Evolutionary conservation across 257 asterid species (phyloP).

Genomic region (Lycium ferocissimum): DNA sequence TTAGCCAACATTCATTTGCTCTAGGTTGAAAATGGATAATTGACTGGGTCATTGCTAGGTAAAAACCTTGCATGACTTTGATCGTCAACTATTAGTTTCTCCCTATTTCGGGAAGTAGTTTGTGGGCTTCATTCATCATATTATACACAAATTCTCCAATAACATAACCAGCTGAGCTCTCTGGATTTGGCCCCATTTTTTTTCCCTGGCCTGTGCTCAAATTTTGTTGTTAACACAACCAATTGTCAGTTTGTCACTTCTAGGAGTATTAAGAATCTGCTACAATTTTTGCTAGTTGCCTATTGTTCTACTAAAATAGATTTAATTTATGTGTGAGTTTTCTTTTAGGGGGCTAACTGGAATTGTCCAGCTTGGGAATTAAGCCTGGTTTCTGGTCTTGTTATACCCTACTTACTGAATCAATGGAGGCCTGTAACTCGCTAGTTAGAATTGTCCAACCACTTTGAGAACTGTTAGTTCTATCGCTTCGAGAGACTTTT

Average conservation of each 20-base stretch:
- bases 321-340: background rate
- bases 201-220: background rate
- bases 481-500: background rate
- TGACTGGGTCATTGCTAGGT: background rate
- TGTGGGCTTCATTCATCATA: conserved; percentile 14
- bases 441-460: background rate
- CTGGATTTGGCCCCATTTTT: background rate
- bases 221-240: background rate
- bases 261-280: background rate
- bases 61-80: conserved; percentile 14
- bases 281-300: background rate
- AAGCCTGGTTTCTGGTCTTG: background rate
- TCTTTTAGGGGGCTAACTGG: background rate
- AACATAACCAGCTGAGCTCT: background rate
- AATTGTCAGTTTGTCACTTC: background rate
- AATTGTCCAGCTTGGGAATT: background rate
- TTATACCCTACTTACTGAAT: background rate
- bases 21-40: background rate
- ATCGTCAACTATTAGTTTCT: background rate
- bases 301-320: background rate
- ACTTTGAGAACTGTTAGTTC: background rate
- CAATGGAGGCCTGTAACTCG: background rate
- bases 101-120: background rate
- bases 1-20: conserved; percentile 1
- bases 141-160: background rate